Evolutionary conservation across 1,284 basidiomycete genomes (phyloP), one percentile per base, ranked within the genome.

Genomic region (Tetrapyrgos nigripes): DNA sequence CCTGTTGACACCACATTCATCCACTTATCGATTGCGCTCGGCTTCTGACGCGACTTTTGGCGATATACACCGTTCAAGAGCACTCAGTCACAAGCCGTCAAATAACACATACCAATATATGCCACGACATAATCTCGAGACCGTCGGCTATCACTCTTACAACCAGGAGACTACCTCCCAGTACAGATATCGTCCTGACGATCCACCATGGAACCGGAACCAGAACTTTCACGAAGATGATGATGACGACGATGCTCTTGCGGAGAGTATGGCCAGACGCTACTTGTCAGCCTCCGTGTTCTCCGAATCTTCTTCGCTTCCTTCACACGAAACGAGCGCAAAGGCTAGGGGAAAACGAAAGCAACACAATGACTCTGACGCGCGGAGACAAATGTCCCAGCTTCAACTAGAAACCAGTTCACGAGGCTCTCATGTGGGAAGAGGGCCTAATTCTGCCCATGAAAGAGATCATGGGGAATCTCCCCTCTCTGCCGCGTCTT

Each of bases 261-360:
- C 27, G 9, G 46, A 48, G 27, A 24, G 21, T 48, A 24, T 24
- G 28, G 46, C 46, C 4, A 17, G 6, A 37, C 47, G 35, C 23
- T 44, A 23, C 21, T 17, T 45, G 46, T 24, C 21, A 17, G 21
- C 17, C 24, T 29, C 40, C 13, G 43, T 21, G 17, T 11, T 37
- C 28, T 19, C 31, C 58, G 19, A 35, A 35, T 14, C 53, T 45
- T 21, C 35, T 27, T 26, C 35, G 53, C 24, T 28, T 49, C 19
- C 46, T n/a, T n/a, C n/a, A n/a, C 24, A 37, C 21, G 50, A 45
- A 17, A 45, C 58, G 31, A 61, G 59, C 26, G 50, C 52, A 47
- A 61, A 61, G 21, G 59, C 50, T 5, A 49, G 50, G 35, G 59
- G 59, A n/a, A 61, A 61, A 53, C 59, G 52, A 50, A 27, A 29